These are phyloP conservation scores for Capniomyces stellatus DNA, from an alignment of 371 early-diverging fungal genomes.

Conservation along the genomic window DNA sequence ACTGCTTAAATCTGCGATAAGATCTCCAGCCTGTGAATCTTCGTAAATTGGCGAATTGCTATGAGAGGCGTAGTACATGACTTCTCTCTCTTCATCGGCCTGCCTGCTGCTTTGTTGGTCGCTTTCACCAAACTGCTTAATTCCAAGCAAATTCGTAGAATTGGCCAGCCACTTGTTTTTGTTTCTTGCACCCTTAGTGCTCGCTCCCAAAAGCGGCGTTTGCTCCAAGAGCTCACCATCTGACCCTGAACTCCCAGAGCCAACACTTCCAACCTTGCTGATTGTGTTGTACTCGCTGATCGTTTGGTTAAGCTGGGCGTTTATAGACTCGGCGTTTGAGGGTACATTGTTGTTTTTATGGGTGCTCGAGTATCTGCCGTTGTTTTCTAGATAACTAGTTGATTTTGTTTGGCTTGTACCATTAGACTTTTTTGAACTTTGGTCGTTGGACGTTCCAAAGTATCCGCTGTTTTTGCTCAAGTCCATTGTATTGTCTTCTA, in stretches of 20 bases:
- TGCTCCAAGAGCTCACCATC: not conserved
- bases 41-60: too few species aligned
- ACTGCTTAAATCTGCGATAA: too few species aligned
- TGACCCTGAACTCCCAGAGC: not conserved
- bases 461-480: not conserved
- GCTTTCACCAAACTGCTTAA: not conserved
- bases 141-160: not conserved
- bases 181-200: not conserved
- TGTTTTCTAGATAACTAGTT: too few species aligned
- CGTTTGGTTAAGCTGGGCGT: too few species aligned
- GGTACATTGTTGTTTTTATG: not conserved
- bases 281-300: not conserved
- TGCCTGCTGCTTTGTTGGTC: not conserved
- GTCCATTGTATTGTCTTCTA: not conserved
- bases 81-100: too few species aligned
- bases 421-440: too few species aligned
- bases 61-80: too few species aligned
- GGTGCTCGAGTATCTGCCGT: not conserved
- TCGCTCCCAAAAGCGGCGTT: not conserved
- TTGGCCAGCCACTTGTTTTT: not conserved
- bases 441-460: not conserved
- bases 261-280: not conserved
- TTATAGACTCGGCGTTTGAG: too few species aligned
- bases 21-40: too few species aligned
- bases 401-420: too few species aligned